Evolutionary conservation across 2,329 filamentous ascomycete genomes (phyloP), one percentile per base, ranked within the genome.

Genomic region (Beauveria rudraprayagi): DNA sequence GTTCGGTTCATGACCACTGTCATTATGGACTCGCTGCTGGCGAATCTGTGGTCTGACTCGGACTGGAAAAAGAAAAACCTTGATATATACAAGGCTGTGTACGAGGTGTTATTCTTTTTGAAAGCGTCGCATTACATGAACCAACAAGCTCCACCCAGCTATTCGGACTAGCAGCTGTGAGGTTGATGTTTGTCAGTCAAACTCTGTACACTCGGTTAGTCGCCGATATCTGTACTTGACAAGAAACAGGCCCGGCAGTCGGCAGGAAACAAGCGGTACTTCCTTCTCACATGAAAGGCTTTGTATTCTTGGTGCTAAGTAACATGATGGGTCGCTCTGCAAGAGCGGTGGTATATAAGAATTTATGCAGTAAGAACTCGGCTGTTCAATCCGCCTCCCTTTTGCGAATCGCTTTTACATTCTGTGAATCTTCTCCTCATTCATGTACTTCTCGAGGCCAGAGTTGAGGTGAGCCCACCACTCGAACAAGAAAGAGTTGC

Each of bases 401-500:
- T 47, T 54, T n/a, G 28, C 19, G 3, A 6, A 19, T 37, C 50
- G 8, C 55, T 58, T 58, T 65, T 67, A 74, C 93, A 97, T 97
- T 67, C 93, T 87, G 67, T 91, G 87, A 70, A 97, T 96, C 71
- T 89, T 81, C 72, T 86, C 85, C 80, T 97, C 92, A 71, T 91
- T 88, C 76, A 85, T 83, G 77, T 93, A 96, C 77, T 90, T 88
- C 63, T 95, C 89, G 67, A 97, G 80, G 10, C 89, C 90, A 26
- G 83, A 79, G 67, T 94, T 88, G 61, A 97, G 83, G 76, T 90
- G 86, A 71, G 87, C 80, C 94, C 94, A 99, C 94, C 94, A 99
- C 75, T 97, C 89, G 70, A 96, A 99, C 47, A 99, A 84, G 90
- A 97, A 92, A 54, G 91, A 92, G 75, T 97, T 83, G 82, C 94